Evolutionary conservation across 257 asterid genomes (phyloP).

Genomic region (Misopates orontium): DNA sequence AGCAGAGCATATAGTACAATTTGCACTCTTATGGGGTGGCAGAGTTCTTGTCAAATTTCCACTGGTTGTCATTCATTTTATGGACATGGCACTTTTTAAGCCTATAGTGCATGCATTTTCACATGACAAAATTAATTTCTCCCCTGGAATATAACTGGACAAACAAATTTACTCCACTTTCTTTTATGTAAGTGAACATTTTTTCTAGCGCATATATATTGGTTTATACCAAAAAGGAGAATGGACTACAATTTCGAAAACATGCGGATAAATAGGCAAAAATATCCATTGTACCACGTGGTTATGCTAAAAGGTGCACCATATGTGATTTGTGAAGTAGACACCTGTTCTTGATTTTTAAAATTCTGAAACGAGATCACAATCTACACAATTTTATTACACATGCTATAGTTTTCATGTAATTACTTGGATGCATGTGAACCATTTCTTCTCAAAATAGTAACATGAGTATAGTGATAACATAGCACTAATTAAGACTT

Average conservation of each 20-base stretch:
- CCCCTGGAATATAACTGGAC: not conserved
- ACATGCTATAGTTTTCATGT: too few species aligned
- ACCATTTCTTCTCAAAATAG: too few species aligned
- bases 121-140: constrained; percentile 22
- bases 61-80: constrained; percentile 24
- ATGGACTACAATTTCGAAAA: not conserved
- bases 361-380: too few species aligned
- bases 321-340: too few species aligned
- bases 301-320: too few species aligned
- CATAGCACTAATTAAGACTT: too few species aligned
- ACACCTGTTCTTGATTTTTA: too few species aligned
- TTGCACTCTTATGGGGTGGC: not conserved
- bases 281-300: too few species aligned
- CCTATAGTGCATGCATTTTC: constrained; percentile 33
- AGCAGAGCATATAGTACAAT: not conserved
- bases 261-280: not conserved
- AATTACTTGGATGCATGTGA: too few species aligned
- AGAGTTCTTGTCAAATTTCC: constrained; percentile 21
- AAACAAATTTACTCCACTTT: not conserved
- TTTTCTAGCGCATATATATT: not conserved
- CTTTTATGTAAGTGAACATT: constrained; percentile 3
- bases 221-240: not conserved
- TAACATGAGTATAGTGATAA: too few species aligned
- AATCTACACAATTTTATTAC: too few species aligned
- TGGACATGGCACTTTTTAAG: constrained; percentile 25